These are phyloP conservation scores for Pistacia integerrima DNA, from an alignment of 345 rosid genomes.

Conservation along the genomic window DNA sequence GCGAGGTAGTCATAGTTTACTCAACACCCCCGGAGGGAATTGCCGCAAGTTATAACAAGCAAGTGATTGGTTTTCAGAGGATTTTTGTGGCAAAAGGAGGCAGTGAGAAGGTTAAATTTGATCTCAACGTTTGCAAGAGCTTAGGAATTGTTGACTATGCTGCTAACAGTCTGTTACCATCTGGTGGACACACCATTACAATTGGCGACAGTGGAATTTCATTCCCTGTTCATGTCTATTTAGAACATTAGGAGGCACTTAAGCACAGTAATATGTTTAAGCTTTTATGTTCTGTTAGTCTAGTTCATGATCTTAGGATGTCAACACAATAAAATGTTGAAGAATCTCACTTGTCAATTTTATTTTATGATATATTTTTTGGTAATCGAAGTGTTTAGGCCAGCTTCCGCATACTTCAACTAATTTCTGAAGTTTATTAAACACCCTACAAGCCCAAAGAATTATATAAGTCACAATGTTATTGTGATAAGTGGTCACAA, in stretches of 20 bases:
- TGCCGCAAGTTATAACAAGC: slow-evolving; percentile 22
- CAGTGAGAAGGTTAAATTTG: slow-evolving; percentile 25
- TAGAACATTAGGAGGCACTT: not conserved
- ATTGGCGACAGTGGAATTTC: slow-evolving; percentile 26
- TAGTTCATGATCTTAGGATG: too few relatives aligned
- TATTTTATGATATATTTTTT: too few relatives aligned
- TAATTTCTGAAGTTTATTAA: too few relatives aligned
- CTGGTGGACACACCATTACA: slow-evolving; percentile 31
- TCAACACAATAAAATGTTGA: too few relatives aligned
- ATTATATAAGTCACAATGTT: too few relatives aligned
- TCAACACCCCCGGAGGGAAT: slow-evolving; percentile 36
- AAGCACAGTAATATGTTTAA: too few relatives aligned
- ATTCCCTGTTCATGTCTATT: slow-evolving; percentile 21
- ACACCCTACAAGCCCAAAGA: too few relatives aligned
- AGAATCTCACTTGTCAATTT: too few relatives aligned
- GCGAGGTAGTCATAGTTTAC: slow-evolving; percentile 36
- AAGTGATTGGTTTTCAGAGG: slow-evolving; percentile 42
- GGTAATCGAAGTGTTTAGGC: too few relatives aligned
- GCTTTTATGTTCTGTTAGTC: too few relatives aligned
- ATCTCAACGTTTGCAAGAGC: slow-evolving; percentile 34
- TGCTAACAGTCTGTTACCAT: slow-evolving; percentile 25
- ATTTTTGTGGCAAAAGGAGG: slow-evolving; percentile 26
- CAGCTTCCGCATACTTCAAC: too few relatives aligned
- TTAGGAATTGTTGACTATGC: slow-evolving; percentile 24
- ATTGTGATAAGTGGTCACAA: too few relatives aligned